Conservation (phyloP, 2,329 filamentous ascomycete genomes). For the Botrytis paeoniae region DNA sequence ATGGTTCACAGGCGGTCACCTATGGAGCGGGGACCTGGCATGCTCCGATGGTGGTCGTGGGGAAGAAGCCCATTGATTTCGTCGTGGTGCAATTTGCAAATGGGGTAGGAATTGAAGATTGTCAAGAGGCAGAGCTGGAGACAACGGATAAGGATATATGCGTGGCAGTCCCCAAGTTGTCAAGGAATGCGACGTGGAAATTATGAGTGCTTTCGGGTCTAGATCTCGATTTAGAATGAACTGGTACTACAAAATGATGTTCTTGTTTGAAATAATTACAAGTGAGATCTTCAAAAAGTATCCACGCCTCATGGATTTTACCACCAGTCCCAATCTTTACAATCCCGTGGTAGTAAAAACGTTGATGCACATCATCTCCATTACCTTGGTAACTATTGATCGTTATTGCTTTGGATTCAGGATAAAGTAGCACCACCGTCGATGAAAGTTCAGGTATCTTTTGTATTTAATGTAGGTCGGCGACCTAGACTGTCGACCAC, state of each 20-base stretch:
- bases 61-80: slow-evolving; percentile 70
- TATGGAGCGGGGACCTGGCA: slow-evolving; percentile 93
- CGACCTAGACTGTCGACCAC: slow-evolving; percentile 12
- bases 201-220: slow-evolving; percentile 13
- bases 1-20: slow-evolving; percentile 77
- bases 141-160: slow-evolving; percentile 20
- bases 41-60: slow-evolving; percentile 90
- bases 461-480: slow-evolving; percentile 10
- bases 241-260: neutral
- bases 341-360: slow-evolving; percentile 8
- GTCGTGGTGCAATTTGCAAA: slow-evolving; percentile 88
- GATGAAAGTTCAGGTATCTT: slow-evolving; percentile 7
- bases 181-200: slow-evolving; percentile 20
- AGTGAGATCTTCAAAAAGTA: neutral
- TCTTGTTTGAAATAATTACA: neutral
- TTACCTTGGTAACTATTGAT: slow-evolving; percentile 1
- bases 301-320: neutral
- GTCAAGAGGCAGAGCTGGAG: slow-evolving; percentile 64
- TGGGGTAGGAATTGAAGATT: slow-evolving; percentile 78
- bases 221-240: slow-evolving; percentile 5
- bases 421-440: slow-evolving; percentile 13
- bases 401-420: neutral
- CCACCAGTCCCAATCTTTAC: neutral
- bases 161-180: slow-evolving; percentile 27
- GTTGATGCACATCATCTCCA: slow-evolving; percentile 14